Base-by-base conservation (phyloP, 2,329 filamentous ascomycete species). In the Hymenoscyphus fructigenus region DNA sequence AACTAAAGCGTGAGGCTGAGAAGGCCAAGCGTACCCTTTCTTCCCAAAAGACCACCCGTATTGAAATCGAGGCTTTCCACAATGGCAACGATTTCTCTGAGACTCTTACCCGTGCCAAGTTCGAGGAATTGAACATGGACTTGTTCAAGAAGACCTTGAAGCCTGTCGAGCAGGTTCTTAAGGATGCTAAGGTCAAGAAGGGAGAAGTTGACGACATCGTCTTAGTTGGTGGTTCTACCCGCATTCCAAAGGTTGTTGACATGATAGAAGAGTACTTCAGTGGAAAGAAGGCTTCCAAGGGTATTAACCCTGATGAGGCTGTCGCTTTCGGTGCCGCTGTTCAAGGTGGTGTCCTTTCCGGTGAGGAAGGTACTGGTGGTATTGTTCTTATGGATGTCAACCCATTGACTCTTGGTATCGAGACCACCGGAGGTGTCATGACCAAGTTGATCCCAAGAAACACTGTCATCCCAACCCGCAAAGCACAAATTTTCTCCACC, bases 91-190 rank as follows among this genome's bases (percentile, higher is more conserved):
- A 98, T 81, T 97, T 98, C 86, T 97, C 93, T 59, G 94, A 98
- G 88, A 97, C 93, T 69, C 88, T 99, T 61, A 97, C 94, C 79
- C 92, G 94, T 75, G 95, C 95, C 85, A 98, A 98, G 87, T 98
- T 99, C 76, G 95, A 99, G 84, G 94, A 98, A 83, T 88, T 98
- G 75, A 98, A 98, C 91, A 93, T 93, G 74, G 94, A 98, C 76
- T 89, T 98, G 68, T 98, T 98, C 90, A 97, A 97, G 90, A 96
- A 95, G 88, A 98, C 95, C 65, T 88, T 98, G 72, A 97, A 97
- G 88, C 94, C 95, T 65, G 95, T 98, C 72, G 93, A 98, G 84
- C 93, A 97, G 86, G 95, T 98, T 72, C 87, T 99, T 78, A 96
- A 97, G 85, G 95, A 98, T 74, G 93, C 93, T 79, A 97, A 97